Evolutionary conservation across 2,329 filamentous ascomycete species (phyloP), one percentile per base, ranked within the genome.

Genomic region (Juglanconis sp.): DNA sequence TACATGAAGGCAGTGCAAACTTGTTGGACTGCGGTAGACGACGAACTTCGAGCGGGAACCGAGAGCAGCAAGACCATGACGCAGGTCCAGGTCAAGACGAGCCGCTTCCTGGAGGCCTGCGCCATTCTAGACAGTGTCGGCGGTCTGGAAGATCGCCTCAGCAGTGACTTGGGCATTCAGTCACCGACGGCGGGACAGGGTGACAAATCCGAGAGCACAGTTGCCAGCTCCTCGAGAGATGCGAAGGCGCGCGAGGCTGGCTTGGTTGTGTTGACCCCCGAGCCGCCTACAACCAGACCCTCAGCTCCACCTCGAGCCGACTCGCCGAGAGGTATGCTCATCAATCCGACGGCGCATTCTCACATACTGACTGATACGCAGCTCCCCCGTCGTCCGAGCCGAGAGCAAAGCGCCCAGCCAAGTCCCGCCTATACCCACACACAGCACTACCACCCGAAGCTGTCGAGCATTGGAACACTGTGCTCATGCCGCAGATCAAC

Each of bases 1-100:
- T 94, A 92, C 72, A 88, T 87, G 81, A 88, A 87, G 68, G 89
- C 88, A 0, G 89, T 91, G 2, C 83, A 89, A 68, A 81, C 84
- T 3, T 92, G 89, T 67, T 87, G 89, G 79, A 80, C 80, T 60
- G 87, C 88, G n/a, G 86, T 88, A 2, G 88, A 92, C 53, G 79
- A 84, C 44, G 83, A 86, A 60, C 72, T 85, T 7, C 72, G 76
- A 0, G 81, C 80, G 1, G 72, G 73, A 36, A 71, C 71, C 0
- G 74, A 76, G 4, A 77, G 78, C 3, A 84, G 86, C 56, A 75
- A 81, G 17, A 75, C 87, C 34, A 73, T 82, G 50, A 82, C 74
- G 24, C 79, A 73, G 10, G 77, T 86, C 1, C 83, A 87, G 68
- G 75, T 78, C 40, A 80, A 79, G 60, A 78, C 80, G 2, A 84